These are phyloP conservation scores for Yamadazyma songkhlaensis DNA, from an alignment of 1,139 yeast species.

Conservation along the genomic window DNA sequence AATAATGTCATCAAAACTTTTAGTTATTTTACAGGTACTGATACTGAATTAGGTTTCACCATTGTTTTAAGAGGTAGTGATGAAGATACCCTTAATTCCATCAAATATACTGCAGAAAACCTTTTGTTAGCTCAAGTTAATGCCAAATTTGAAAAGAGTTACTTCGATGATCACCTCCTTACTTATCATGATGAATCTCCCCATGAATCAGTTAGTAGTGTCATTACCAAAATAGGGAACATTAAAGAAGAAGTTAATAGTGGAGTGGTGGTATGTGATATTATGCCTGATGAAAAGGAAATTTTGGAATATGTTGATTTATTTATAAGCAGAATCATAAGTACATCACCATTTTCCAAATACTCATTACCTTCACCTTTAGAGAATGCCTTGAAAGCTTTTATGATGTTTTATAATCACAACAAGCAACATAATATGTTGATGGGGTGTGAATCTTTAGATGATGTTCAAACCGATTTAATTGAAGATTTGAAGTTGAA, in stretches of 20 bases:
- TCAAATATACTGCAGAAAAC: slow-evolving; percentile 79
- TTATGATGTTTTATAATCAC: slow-evolving; percentile 37
- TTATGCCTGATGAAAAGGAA: slow-evolving; percentile 29
- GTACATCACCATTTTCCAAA: slow-evolving; percentile 74
- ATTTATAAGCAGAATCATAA: slow-evolving; percentile 51
- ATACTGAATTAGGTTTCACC: slow-evolving; percentile 75
- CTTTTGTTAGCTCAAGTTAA: slow-evolving; percentile 76
- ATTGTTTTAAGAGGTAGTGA: slow-evolving; percentile 76
- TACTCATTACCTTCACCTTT: slow-evolving; percentile 67
- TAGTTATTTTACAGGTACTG: slow-evolving; percentile 75
- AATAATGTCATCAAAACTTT: slow-evolving; percentile 63
- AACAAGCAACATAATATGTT: slow-evolving; percentile 23
- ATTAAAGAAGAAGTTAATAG: slow-evolving; percentile 13
- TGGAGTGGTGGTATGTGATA: slow-evolving; percentile 11
- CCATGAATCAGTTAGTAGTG: slow-evolving; percentile 8
- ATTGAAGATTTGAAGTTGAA: slow-evolving; percentile 26
- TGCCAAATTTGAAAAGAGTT: slow-evolving; percentile 74
- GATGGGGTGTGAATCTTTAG: slow-evolving; percentile 20
- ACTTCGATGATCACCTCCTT: slow-evolving; percentile 71
- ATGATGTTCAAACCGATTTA: slow-evolving; percentile 22
- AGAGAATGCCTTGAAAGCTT: slow-evolving; percentile 53
- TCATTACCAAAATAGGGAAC: slow-evolving; percentile 10
- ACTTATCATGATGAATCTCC: slow-evolving; percentile 17
- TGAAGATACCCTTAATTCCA: slow-evolving; percentile 54
- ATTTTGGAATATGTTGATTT: slow-evolving; percentile 48